Base-by-base conservation (phyloP, 306 rosid genomes). In the Cicer arietinum region DNA sequence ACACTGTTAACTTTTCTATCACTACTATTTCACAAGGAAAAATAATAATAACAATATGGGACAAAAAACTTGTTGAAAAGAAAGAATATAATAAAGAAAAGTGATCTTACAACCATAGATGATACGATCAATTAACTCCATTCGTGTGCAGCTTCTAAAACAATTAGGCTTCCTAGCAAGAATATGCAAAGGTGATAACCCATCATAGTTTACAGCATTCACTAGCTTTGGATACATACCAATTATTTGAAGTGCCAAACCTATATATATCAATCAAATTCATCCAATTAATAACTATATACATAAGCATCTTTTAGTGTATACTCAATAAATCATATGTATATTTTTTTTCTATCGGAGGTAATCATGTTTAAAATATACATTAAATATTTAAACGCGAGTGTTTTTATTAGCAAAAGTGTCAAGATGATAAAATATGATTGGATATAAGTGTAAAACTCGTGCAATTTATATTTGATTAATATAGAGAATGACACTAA, bases 151-250 rank as follows among this genome's bases (percentile, higher is more conserved):
- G 69, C 86, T 85, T 79, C 35, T 47, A 69, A 82, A 85, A 74
- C 84, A 82, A 69, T 69, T 82, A 41, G 86, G 82, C 69, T 85
- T 85, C 58, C 50, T 65, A 44, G 89, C 86, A 47, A 85, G 89
- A 51, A 82, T 30, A 50, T 85, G 89, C 40, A 85, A 76, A 60
- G 89, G 84, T 39, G 84, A 46, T 42, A 67, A 47, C 0, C 84
- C 89, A 1, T 79, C 76, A 45, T 72, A 65, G 59, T 85, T 85
- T 7, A 48, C 69, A 54, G 46, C 58, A 44, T 54, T 59, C 75
- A 70, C 80, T 13, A 85, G 84, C 30, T 72, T 43, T 22, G 86
- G 86, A 14, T 76, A 82, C 57, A 62, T 9, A 5, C 30, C 13
- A 18, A 79, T 53, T 77, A 84, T 79, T 76, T 60, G 67, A 69